Base-by-base conservation (phyloP, 2,329 filamentous ascomycete genomes). In the Verruconis gallopava region DNA sequence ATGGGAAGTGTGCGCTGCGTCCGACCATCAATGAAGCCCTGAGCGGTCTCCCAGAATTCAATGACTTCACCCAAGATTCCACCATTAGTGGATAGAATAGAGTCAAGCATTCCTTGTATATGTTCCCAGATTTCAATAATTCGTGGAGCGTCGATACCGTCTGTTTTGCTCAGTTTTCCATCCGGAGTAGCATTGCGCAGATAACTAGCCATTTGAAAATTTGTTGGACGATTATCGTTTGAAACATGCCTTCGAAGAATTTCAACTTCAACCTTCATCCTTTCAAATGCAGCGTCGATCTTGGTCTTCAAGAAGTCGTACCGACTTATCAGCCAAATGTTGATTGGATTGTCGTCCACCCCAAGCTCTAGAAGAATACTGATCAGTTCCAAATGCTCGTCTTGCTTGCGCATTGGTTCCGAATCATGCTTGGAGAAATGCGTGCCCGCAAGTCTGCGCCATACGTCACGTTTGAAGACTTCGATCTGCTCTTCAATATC, bases 61-160 rank as follows among this genome's bases (percentile, higher is more conserved):
- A 93, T 64, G 1, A 96, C 74, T 58, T 98, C 91, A 1, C 85
- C 86, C 4, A 98, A 67, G 13, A 96, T 71, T 3, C 91, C 91
- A 47, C 79, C 77, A 4, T 78, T 67, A 4, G 69, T 64, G 0
- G 85, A 88, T 0, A 98, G 66, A 30, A 98, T 69, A 33, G 73
- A 75, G 6, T 66, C 78, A 46, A 96, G 59, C 47, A 85, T 91
- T 0, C 72, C 66, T 45, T 85, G 67, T 48, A 93, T 78, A 56
- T 88, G 85, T 53, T 95, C 88, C 91, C 91, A 98, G 46, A 96
- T 73, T 50, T 94, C 86, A 48, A 93, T 72, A 12, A 95, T 73
- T 37, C 89, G 80, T 2, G 79, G 64, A 0, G 79, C 77, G 57
- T 98, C 91, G n/a, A 86, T 71, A 9, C 78, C 73, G 18, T 71